Percentiles rank a stretch among this genome's conserved stretches.
Evolutionary conservation across 208 protist genomes (phyloP).

Genomic region (Naegleria gruberi): DNA sequence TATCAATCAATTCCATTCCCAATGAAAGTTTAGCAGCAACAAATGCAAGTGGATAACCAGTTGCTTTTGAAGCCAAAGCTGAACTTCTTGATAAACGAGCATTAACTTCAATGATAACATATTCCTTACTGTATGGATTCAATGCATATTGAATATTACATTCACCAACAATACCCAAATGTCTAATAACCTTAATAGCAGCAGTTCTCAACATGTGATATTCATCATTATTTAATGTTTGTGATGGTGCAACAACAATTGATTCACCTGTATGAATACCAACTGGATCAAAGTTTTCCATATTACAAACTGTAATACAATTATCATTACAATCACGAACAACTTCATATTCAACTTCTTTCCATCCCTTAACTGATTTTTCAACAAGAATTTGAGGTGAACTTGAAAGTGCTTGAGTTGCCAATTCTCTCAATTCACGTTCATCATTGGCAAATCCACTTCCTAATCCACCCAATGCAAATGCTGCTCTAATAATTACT

Average conservation of each 20-base stretch:
- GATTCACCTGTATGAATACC: constrained; percentile 97
- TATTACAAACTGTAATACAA: constrained; percentile 99
- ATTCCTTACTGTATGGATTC: constrained; percentile 86
- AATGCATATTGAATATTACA: constrained; percentile 99
- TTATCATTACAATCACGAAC: constrained; percentile 94
- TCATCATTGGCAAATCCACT: constrained; percentile 85
- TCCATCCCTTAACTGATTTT: constrained; percentile 95
- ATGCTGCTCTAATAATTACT: constrained; percentile 95
- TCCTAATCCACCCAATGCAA: constrained; percentile 92
- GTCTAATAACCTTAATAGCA: constrained; percentile 47
- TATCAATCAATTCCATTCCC: constrained; percentile 79
- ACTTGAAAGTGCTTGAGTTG: constrained; percentile 56
- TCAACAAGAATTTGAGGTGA: constrained; percentile 92
- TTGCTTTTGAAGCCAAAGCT: constrained; percentile 94
- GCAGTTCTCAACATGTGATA: constrained; percentile 93
- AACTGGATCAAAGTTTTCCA: constrained; percentile 97
- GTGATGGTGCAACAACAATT: constrained; percentile 96
- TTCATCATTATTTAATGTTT: constrained; percentile 91
- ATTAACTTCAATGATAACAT: constrained; percentile 97
- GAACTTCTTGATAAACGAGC: constrained; percentile 90
- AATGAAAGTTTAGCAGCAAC: constrained; percentile 94
- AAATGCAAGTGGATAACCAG: constrained; percentile 96
- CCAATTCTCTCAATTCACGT: constrained; percentile 40
- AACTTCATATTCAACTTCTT: constrained; percentile 99
- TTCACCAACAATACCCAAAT: constrained; percentile 87